Evolutionary conservation across 345 rosid genomes (phyloP).

Genomic region (Corchorus olitorius): DNA sequence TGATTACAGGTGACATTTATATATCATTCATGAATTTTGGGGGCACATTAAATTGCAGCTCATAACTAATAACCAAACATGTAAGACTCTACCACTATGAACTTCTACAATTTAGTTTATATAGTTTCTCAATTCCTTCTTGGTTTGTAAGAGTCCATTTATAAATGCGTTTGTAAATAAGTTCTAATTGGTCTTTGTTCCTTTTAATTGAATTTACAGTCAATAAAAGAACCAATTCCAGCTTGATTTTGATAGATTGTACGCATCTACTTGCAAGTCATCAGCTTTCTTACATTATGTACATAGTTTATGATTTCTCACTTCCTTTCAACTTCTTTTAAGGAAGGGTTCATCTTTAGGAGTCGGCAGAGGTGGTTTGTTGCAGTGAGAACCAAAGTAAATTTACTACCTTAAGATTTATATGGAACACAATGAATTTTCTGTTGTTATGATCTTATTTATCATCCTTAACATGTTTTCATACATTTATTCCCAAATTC

Average conservation of each 20-base stretch:
- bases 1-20: too few species aligned
- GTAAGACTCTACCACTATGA: too few species aligned
- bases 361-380: conserved; percentile 91
- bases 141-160: too few species aligned
- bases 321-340: conserved; percentile 10
- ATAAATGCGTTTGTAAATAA: too few species aligned
- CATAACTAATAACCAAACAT: too few species aligned
- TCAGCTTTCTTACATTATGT: neutral
- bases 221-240: too few species aligned
- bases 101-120: too few species aligned
- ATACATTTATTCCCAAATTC: neutral
- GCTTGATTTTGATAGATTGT: conserved; percentile 22
- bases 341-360: conserved; percentile 89
- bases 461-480: neutral
- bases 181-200: too few species aligned
- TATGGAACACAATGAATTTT: neutral
- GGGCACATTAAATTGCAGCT: too few species aligned
- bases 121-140: too few species aligned
- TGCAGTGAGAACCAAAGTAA: conserved; percentile 89
- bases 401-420: conserved; percentile 23
- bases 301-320: conserved; percentile 5
- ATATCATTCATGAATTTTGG: too few species aligned
- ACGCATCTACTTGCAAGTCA: conserved; percentile 14
- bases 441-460: neutral
- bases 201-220: too few species aligned